Percentiles rank a stretch among this genome's conserved stretches.
phyloP scores from a whole-genome alignment of 163 green algal genomes.

The Coccomyxa subellipsoidea region DNA sequence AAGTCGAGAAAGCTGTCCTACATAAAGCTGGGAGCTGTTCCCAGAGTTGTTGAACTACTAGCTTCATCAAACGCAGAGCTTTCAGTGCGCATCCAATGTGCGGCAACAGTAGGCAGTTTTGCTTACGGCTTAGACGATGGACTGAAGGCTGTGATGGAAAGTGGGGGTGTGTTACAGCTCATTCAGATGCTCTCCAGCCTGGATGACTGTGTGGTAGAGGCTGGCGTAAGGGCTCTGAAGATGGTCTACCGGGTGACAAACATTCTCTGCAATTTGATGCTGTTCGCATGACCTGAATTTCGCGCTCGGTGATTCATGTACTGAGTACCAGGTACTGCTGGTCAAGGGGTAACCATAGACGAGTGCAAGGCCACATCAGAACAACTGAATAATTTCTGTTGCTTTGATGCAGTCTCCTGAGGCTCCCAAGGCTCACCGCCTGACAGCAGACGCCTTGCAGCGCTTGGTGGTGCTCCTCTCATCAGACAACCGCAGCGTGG shows the following conservation, averaged over 20 bases:
- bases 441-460: neutral
- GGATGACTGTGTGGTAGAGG: slow-evolving; percentile 41
- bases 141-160: slow-evolving; percentile 30
- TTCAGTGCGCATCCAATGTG: slow-evolving; percentile 34
- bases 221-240: slow-evolving; percentile 43
- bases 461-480: slow-evolving; percentile 30
- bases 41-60: slow-evolving; percentile 39
- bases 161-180: slow-evolving; percentile 33
- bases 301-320: no score
- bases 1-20: slow-evolving; percentile 47
- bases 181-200: slow-evolving; percentile 29
- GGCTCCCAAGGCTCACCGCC: slow-evolving; percentile 16
- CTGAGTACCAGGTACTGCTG: no score
- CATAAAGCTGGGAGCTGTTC: slow-evolving; percentile 40
- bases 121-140: slow-evolving; percentile 41
- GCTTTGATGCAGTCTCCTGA: slow-evolving; percentile 28
- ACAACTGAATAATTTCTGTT: neutral
- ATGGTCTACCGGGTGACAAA: slow-evolving; percentile 39
- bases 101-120: slow-evolving; percentile 46
- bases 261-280: no score
- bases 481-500: slow-evolving; percentile 11
- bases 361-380: no score
- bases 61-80: slow-evolving; percentile 15
- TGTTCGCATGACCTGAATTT: no score
- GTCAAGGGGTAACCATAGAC: no score